A percentile compares a stretch with the other conserved stretches of the same genome.
Evolutionary conservation across 257 asterid species (phyloP).

Genomic region (Petrea volubilis): DNA sequence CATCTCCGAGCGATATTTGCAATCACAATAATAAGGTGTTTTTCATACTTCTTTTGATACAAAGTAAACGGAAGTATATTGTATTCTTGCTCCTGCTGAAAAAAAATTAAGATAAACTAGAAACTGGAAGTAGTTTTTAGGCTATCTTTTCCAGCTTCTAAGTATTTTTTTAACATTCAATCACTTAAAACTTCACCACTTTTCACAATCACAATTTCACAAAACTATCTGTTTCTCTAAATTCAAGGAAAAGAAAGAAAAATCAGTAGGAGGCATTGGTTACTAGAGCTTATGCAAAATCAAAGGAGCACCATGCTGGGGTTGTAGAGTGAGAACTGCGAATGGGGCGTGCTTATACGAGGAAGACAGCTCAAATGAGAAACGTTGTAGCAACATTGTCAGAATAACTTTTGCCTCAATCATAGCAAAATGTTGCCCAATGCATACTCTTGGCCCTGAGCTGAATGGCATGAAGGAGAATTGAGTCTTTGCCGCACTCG

Average conservation of each 20-base stretch:
- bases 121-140: too few species aligned
- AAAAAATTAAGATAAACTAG: too few species aligned
- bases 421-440: slow-evolving; percentile 47
- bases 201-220: neutral
- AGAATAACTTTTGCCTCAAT: slow-evolving; percentile 33
- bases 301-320: slow-evolving; percentile 44
- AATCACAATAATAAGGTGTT: too few species aligned
- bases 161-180: too few species aligned
- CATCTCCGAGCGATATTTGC: too few species aligned
- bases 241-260: too few species aligned
- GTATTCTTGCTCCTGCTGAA: too few species aligned
- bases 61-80: too few species aligned
- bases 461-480: slow-evolving; percentile 39
- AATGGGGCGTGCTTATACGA: slow-evolving; percentile 49
- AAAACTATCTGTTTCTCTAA: too few species aligned
- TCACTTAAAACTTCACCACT: neutral
- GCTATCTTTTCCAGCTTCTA: too few species aligned
- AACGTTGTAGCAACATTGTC: slow-evolving; percentile 34
- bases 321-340: slow-evolving; percentile 42
- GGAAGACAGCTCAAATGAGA: slow-evolving; percentile 40
- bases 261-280: too few species aligned
- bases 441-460: slow-evolving; percentile 44
- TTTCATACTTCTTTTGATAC: too few species aligned
- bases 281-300: slow-evolving; percentile 22
- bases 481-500: slow-evolving; percentile 26